phyloP scores from a whole-genome alignment of 1,284 basidiomycete genomes.

The Afroboletus lepidellus region DNA sequence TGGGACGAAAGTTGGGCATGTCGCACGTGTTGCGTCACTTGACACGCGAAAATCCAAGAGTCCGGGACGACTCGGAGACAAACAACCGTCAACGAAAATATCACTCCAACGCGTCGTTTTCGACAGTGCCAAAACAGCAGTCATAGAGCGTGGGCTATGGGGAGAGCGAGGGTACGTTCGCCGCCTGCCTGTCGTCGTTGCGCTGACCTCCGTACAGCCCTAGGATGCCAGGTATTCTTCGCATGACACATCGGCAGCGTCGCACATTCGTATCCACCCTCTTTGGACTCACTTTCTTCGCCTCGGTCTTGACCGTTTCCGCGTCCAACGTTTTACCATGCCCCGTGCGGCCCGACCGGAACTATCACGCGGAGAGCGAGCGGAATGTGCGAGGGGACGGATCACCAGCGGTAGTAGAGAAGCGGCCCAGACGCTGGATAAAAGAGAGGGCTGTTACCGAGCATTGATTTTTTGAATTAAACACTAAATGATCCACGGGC shows the following conservation, averaged over 20 bases:
- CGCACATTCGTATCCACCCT: conserved; percentile 74
- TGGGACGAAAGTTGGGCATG: conserved; percentile 52
- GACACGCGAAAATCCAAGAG: neutral
- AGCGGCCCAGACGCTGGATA: conserved; percentile 75
- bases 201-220: conserved; percentile 11
- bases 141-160: conserved; percentile 26
- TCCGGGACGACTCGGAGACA: conserved; percentile 10
- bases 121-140: neutral
- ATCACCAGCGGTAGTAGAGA: conserved; percentile 50
- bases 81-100: conserved; percentile 23
- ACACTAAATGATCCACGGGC: conserved; percentile 4
- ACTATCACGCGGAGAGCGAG: conserved; percentile 48
- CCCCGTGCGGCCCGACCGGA: conserved; percentile 57
- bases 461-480: conserved; percentile 14
- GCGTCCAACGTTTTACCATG: conserved; percentile 76
- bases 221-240: conserved; percentile 58
- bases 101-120: neutral
- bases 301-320: conserved; percentile 75
- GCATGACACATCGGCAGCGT: conserved; percentile 57
- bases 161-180: conserved; percentile 21
- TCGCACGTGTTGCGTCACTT: no score
- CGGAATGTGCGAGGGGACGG: conserved; percentile 28
- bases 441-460: conserved; percentile 53
- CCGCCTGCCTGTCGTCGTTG: no score
- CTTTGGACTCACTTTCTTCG: conserved; percentile 76